phyloP scores from a whole-genome alignment of 257 asterid genomes.

The Plectranthus barbatus region DNA sequence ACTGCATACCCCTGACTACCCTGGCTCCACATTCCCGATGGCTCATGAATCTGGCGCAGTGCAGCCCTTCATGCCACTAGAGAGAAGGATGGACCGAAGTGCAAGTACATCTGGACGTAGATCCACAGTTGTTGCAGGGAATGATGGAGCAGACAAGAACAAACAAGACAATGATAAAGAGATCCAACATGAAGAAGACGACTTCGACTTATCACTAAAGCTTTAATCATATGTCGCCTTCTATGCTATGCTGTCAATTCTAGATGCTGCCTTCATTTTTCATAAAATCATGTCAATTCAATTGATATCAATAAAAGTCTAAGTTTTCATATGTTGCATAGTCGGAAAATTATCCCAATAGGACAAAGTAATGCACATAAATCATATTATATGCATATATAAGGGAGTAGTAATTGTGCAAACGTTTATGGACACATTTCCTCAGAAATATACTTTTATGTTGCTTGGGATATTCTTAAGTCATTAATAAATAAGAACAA shows the following conservation, averaged over 20 bases:
- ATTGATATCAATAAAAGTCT: not conserved
- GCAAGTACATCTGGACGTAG: conserved; percentile 1
- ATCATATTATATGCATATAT: not conserved
- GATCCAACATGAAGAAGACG: conserved; percentile 12
- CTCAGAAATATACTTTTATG: not conserved
- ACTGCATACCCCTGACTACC: not conserved
- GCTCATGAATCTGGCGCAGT: not conserved
- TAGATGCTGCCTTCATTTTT: not conserved
- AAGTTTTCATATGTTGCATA: not conserved
- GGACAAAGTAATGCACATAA: not conserved
- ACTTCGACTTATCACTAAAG: conserved; percentile 17
- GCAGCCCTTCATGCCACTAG: not conserved
- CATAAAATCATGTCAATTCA: not conserved
- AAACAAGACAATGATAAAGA: not conserved
- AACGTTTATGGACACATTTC: not conserved
- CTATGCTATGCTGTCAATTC: not conserved
- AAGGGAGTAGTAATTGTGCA: not conserved
- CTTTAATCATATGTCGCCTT: conserved; percentile 3
- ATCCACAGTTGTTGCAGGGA: not conserved
- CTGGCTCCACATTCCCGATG: not conserved
- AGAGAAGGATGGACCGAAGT: not conserved
- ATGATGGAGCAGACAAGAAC: not conserved
- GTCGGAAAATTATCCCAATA: not conserved
- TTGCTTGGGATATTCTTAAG: not conserved
- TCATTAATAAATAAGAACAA: too few relatives aligned